Evolutionary conservation across 2,329 filamentous ascomycete genomes (phyloP).

Genomic region (Fusarium sp.): DNA sequence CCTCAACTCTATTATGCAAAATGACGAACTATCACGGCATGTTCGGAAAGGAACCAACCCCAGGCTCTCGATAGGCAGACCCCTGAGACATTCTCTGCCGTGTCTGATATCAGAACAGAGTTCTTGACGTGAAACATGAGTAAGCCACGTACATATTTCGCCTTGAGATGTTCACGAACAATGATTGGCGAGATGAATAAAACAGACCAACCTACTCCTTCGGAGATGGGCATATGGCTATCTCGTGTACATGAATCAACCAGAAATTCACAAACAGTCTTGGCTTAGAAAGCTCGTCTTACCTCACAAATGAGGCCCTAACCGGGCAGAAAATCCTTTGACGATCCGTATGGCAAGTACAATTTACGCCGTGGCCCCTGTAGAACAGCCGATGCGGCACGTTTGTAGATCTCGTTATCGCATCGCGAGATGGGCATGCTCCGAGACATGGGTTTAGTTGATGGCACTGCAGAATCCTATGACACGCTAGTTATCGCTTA

Average conservation of each 20-base stretch:
- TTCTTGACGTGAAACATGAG: constrained; percentile 10
- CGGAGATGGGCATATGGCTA: neutral
- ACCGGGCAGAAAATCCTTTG: constrained; percentile 1
- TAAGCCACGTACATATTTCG: neutral
- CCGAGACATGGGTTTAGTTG: constrained; percentile 35
- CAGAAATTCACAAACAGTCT: neutral
- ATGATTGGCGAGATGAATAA: constrained; percentile 15
- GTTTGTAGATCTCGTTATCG: constrained; percentile 17
- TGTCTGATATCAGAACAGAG: constrained; percentile 11
- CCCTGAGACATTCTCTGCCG: constrained; percentile 22
- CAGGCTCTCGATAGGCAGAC: neutral
- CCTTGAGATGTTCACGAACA: neutral
- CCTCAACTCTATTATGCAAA: constrained; percentile 21
- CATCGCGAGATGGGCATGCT: constrained; percentile 15
- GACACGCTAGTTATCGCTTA: constrained; percentile 13
- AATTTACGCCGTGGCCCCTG: constrained; percentile 17
- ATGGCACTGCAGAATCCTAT: constrained; percentile 34
- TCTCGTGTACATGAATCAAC: constrained; percentile 8
- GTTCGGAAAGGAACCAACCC: constrained; percentile 15
- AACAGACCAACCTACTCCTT: constrained; percentile 27
- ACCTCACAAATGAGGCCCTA: neutral
- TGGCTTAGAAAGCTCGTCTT: neutral
- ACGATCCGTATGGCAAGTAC: constrained; percentile 10
- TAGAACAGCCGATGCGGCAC: constrained; percentile 18
- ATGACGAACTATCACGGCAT: constrained; percentile 21